These are phyloP conservation scores for Cercophora scortea DNA, from an alignment of 495 filamentous ascomycete genomes.

Conservation along the genomic window DNA sequence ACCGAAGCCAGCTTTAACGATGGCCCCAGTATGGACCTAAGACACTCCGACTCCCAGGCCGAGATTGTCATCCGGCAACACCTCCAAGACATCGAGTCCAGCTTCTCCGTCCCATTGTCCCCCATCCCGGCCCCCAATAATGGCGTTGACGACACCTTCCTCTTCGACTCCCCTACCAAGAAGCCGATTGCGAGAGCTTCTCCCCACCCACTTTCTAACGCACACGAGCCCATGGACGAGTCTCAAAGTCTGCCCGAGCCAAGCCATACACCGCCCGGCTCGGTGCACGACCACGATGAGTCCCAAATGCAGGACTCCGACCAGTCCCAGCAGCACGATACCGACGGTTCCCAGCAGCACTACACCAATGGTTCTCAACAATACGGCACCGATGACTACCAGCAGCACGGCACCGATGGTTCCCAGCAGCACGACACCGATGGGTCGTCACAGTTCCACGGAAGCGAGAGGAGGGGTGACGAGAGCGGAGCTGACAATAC, in stretches of 20 bases:
- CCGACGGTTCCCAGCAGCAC: too few species aligned
- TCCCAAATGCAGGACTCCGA: constrained; percentile 9
- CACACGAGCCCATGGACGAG: constrained; percentile 10
- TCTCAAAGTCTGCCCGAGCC: constrained; percentile 15
- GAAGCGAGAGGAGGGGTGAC: too few species aligned
- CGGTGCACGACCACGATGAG: constrained; percentile 11
- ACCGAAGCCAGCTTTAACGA: constrained; percentile 38
- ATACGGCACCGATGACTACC: too few species aligned
- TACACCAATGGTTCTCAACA: too few species aligned
- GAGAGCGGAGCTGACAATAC: too few species aligned
- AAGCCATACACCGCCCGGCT: constrained; percentile 12
- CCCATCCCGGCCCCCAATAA: constrained; percentile 34
- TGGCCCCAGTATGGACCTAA: constrained; percentile 29
- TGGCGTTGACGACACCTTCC: constrained; percentile 55
- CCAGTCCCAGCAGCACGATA: too few species aligned
- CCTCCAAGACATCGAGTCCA: constrained; percentile 82
- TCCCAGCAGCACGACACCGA: too few species aligned
- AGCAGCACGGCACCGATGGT: too few species aligned
- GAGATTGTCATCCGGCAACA: constrained; percentile 45
- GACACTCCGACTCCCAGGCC: constrained; percentile 33
- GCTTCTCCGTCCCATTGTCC: constrained; percentile 57
- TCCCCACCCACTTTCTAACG: constrained; percentile 1
- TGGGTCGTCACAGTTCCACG: too few species aligned
- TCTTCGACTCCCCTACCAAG: constrained; percentile 46
- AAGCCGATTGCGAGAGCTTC: constrained; percentile 9